Evolutionary conservation across 2,329 filamentous ascomycete species (phyloP).

Genomic region (Colletotrichum scovillei): DNA sequence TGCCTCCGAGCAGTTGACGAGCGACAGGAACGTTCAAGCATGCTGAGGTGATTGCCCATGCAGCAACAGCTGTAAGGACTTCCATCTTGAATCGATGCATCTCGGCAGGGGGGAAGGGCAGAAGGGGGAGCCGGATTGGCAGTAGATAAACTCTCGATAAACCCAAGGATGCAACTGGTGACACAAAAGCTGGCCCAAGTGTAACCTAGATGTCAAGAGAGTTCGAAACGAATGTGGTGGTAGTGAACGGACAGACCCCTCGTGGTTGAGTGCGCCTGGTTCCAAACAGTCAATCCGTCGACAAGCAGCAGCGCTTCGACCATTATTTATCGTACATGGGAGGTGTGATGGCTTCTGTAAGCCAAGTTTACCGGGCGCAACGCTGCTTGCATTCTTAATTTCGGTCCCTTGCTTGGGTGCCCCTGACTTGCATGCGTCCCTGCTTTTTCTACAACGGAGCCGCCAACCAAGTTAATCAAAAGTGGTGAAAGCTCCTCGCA

Average conservation of each 20-base stretch:
- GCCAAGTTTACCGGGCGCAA: neutral
- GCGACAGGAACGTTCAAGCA: slow-evolving; percentile 35
- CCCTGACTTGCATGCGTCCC: neutral
- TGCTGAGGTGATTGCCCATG: slow-evolving; percentile 40
- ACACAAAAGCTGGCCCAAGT: neutral
- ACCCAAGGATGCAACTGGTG: neutral
- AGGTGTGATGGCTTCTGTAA: neutral
- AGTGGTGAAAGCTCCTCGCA: neutral
- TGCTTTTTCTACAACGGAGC: neutral
- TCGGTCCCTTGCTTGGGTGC: neutral
- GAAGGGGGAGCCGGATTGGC: neutral
- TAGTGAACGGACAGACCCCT: neutral
- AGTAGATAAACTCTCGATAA: neutral
- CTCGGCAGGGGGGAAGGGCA: neutral
- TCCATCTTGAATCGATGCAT: slow-evolving; percentile 37
- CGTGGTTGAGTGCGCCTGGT: neutral
- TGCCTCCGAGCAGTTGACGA: slow-evolving; percentile 27
- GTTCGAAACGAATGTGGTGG: neutral
- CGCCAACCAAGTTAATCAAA: neutral
- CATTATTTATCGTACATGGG: slow-evolving; percentile 18
- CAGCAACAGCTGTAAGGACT: slow-evolving; percentile 41
- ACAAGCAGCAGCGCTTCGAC: slow-evolving; percentile 4
- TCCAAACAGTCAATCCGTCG: neutral
- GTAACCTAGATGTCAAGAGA: neutral
- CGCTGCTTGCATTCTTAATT: slow-evolving; percentile 11